phyloP scores from a whole-genome alignment of 2,329 filamentous ascomycete genomes.

The Samsoniella hepiali region DNA sequence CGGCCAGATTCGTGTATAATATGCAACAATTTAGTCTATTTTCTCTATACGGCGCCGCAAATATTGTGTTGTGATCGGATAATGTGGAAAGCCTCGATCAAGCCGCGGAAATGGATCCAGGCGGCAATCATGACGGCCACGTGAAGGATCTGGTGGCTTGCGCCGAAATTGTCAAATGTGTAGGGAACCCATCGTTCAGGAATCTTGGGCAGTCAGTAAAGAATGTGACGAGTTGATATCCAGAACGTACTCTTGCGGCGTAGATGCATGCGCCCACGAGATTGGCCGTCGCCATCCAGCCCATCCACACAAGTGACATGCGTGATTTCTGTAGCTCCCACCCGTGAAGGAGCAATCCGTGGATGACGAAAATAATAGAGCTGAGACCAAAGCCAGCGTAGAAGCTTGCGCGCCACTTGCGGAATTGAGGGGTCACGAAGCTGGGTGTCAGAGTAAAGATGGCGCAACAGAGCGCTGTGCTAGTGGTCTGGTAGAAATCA shows the following conservation, averaged over 20 bases:
- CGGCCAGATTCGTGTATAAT: no score
- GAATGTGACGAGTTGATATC: background rate
- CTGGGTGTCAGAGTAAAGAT: slow-evolving; percentile 20
- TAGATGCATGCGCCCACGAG: slow-evolving; percentile 19
- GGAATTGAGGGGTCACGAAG: slow-evolving; percentile 19
- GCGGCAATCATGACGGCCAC: slow-evolving; percentile 17
- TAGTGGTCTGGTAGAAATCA: slow-evolving; percentile 7
- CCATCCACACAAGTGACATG: slow-evolving; percentile 21
- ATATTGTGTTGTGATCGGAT: background rate
- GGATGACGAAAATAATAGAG: slow-evolving; percentile 21
- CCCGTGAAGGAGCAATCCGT: slow-evolving; percentile 19
- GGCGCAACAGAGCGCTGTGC: slow-evolving; percentile 17
- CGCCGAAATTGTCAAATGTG: slow-evolving; percentile 19
- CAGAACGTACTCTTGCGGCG: slow-evolving; percentile 17
- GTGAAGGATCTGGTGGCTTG: slow-evolving; percentile 20
- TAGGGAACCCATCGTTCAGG: slow-evolving; percentile 18
- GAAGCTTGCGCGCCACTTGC: slow-evolving; percentile 19
- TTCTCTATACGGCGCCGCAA: background rate
- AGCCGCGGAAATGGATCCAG: slow-evolving; percentile 11
- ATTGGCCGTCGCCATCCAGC: slow-evolving; percentile 20
- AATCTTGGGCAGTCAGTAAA: slow-evolving; percentile 5
- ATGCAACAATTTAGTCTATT: no score
- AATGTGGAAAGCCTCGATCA: slow-evolving; percentile 1
- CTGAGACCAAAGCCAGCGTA: slow-evolving; percentile 22
- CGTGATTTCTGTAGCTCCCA: slow-evolving; percentile 21